phyloP scores from a whole-genome alignment of 73 alveolate genomes.

The Paramecium sonneborni region DNA sequence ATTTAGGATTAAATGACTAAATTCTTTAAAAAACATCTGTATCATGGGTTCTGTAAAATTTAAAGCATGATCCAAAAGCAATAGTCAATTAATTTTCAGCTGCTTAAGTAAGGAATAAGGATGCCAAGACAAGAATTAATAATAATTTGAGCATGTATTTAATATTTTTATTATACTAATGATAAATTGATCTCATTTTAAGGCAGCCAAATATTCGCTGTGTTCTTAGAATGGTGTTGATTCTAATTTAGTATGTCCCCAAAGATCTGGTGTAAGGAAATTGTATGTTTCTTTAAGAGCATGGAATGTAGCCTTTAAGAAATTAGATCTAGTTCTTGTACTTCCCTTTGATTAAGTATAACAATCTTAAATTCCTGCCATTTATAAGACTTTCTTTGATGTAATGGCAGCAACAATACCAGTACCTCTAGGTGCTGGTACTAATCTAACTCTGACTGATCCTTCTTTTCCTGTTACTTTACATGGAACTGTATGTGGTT shows the following conservation, averaged over 20 bases:
- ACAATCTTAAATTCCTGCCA: slow-evolving; percentile 99
- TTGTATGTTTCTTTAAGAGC: slow-evolving; percentile 97
- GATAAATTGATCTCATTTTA: slow-evolving; percentile 49
- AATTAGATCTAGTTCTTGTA: slow-evolving; percentile 98
- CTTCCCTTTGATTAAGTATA: slow-evolving; percentile 97
- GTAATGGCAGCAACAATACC: slow-evolving; percentile 99
- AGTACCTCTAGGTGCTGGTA: slow-evolving; percentile 99
- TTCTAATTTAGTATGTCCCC: slow-evolving; percentile 86
- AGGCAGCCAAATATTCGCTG: slow-evolving; percentile 76
- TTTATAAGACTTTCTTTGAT: slow-evolving; percentile 97
- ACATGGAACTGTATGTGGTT: slow-evolving; percentile 98
- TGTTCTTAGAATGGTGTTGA: slow-evolving; percentile 88
- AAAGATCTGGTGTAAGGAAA: slow-evolving; percentile 99
- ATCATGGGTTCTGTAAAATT: slow-evolving; percentile 31
- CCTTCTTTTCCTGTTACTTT: slow-evolving; percentile 99
- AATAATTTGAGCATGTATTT: not conserved
- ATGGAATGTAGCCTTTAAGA: slow-evolving; percentile 98
- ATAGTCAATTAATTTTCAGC: not conserved
- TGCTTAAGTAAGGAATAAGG: not conserved
- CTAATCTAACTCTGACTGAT: slow-evolving; percentile 99
- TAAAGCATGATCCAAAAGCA: slow-evolving; percentile 64
- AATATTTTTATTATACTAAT: slow-evolving; percentile 27
- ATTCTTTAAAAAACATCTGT: slow-evolving; percentile 55
- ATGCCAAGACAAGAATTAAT: not conserved
- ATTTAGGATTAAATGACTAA: slow-evolving; percentile 31